Percentiles rank a stretch among this genome's conserved stretches.
Evolutionary conservation across 768 basidiomycete genomes (phyloP).

Genomic region (Asterophora parasitica): DNA sequence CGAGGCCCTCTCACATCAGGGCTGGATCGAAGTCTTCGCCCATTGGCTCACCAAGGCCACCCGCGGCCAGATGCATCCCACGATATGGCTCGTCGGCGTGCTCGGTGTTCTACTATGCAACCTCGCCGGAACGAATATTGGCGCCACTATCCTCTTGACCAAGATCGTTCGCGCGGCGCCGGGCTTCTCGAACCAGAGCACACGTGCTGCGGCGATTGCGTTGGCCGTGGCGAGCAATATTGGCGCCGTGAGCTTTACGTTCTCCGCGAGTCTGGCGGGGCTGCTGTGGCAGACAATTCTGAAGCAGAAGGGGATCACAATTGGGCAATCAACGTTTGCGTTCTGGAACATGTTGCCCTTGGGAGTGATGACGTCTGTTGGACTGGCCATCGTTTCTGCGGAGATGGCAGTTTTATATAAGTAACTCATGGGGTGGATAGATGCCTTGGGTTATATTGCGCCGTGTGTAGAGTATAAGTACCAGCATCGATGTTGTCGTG

Average conservation of each 20-base stretch:
- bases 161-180: constrained; percentile 63
- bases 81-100: constrained; percentile 21
- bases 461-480: too few species aligned
- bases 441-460: too few species aligned
- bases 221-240: constrained; percentile 88
- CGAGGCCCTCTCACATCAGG: constrained; percentile 72
- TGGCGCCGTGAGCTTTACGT: constrained; percentile 90
- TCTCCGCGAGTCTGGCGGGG: constrained; percentile 88
- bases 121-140: constrained; percentile 23
- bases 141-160: constrained; percentile 65
- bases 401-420: constrained; percentile 63
- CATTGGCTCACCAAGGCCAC: constrained; percentile 20
- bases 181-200: constrained; percentile 28
- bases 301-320: constrained; percentile 60
- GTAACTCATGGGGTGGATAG: background rate
- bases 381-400: constrained; percentile 66
- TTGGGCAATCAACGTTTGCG: constrained; percentile 63
- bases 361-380: constrained; percentile 59
- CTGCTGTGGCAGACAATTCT: constrained; percentile 81
- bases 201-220: constrained; percentile 59
- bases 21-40: constrained; percentile 92
- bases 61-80: constrained; percentile 16
- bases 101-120: constrained; percentile 22
- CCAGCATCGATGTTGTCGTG: too few species aligned
- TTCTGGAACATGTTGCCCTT: constrained; percentile 69